Evolutionary conservation across 2,329 filamentous ascomycete genomes (phyloP).

Genomic region (Colletotrichum gloeosporioides): DNA sequence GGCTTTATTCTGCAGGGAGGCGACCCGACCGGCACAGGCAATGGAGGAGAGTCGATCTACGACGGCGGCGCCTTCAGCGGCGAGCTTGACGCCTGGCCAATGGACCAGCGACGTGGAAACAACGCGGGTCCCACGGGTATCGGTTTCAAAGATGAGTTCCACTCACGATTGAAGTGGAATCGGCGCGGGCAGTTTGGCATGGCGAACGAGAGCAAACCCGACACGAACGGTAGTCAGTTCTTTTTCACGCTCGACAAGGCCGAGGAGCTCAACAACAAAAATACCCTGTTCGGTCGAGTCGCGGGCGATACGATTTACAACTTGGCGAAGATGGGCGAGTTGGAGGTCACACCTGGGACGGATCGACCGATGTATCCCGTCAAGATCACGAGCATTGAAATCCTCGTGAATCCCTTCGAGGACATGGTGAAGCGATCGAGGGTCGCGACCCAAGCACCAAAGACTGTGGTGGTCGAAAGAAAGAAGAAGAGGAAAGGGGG

Average conservation of each 20-base stretch:
- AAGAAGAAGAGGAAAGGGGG: constrained; percentile 76
- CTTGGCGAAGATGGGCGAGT: constrained; percentile 89
- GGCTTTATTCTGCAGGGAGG: constrained; percentile 95
- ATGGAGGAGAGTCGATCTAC: constrained; percentile 91
- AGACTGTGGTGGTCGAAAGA: constrained; percentile 50
- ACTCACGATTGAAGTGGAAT: constrained; percentile 92
- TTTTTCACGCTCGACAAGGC: constrained; percentile 91
- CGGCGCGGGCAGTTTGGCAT: constrained; percentile 90
- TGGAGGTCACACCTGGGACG: constrained; percentile 77
- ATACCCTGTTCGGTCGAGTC: constrained; percentile 91
- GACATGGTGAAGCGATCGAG: constrained; percentile 77
- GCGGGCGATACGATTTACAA: constrained; percentile 97
- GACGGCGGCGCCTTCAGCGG: constrained; percentile 79
- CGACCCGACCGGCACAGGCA: constrained; percentile 90
- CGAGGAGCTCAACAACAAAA: constrained; percentile 85
- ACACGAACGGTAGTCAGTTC: constrained; percentile 95
- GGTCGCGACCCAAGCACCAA: constrained; percentile 54
- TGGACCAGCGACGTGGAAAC: constrained; percentile 67
- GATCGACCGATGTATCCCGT: constrained; percentile 88
- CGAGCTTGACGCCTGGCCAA: constrained; percentile 75
- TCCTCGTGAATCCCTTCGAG: constrained; percentile 82
- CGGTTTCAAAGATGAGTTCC: constrained; percentile 83
- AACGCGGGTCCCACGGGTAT: constrained; percentile 66
- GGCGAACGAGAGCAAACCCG: constrained; percentile 81
- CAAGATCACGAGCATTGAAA: constrained; percentile 75